phyloP scores from a whole-genome alignment of 352 stramenopile genomes.

The Globisporangium okanoganense region DNA sequence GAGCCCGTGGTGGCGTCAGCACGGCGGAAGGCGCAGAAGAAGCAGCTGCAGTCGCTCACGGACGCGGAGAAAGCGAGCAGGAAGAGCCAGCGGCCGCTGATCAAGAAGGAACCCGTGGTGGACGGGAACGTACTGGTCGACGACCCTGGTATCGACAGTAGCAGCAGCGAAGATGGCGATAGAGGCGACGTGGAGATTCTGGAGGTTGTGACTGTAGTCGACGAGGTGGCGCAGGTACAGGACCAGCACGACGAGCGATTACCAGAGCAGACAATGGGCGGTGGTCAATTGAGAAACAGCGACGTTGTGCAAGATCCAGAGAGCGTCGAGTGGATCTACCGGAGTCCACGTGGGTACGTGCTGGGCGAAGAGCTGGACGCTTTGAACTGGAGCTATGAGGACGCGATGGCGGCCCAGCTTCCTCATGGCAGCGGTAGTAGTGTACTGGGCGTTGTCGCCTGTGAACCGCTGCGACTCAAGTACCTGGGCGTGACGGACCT shows the following conservation, averaged over 20 bases:
- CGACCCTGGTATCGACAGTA: background rate
- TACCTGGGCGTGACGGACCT: slow-evolving; percentile 61
- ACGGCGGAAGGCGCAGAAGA: slow-evolving; percentile 43
- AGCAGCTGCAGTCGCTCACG: slow-evolving; percentile 21
- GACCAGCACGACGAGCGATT: slow-evolving; percentile 2
- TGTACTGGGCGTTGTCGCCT: slow-evolving; percentile 69
- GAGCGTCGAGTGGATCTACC: slow-evolving; percentile 45
- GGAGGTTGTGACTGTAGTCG: background rate
- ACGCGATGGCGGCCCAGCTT: slow-evolving; percentile 36
- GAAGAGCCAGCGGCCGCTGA: background rate
- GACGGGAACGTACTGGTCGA: background rate
- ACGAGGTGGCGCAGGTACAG: background rate
- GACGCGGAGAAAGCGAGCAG: slow-evolving; percentile 12
- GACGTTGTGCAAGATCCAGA: slow-evolving; percentile 23
- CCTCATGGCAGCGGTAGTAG: slow-evolving; percentile 23
- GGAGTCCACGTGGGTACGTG: slow-evolving; percentile 59
- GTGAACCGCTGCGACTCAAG: slow-evolving; percentile 57
- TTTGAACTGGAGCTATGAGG: slow-evolving; percentile 44
- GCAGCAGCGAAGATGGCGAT: background rate
- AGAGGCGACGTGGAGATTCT: background rate
- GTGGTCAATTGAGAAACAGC: background rate
- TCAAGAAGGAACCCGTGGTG: slow-evolving; percentile 1
- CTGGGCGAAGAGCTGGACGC: slow-evolving; percentile 61
- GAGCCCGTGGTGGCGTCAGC: slow-evolving; percentile 47
- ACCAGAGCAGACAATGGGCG: background rate